Percentiles rank a stretch among this genome's conserved stretches.
Evolutionary conservation across 768 basidiomycete genomes (phyloP).

Genomic region (Guyanaporus albipodus): DNA sequence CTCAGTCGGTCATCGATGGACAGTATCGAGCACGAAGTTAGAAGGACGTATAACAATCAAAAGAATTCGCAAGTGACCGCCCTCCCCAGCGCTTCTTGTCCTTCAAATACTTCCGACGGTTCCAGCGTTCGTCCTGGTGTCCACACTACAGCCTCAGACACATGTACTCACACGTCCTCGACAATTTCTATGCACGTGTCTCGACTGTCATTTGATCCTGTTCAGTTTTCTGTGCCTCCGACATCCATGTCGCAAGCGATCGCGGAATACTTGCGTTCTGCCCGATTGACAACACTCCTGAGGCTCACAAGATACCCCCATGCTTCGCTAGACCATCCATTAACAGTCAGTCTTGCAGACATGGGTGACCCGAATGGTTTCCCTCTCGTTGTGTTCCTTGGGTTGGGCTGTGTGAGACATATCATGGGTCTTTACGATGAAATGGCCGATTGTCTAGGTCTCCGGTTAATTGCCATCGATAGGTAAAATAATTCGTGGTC

Average conservation of each 20-base stretch:
- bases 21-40: conserved; percentile 81
- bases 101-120: conserved; percentile 55
- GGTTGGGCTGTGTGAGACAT: conserved; percentile 91
- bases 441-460: conserved; percentile 81
- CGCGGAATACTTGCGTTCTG: conserved; percentile 84
- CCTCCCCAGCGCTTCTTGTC: conserved; percentile 21
- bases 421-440: conserved; percentile 96
- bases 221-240: conserved; percentile 42
- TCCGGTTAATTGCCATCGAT: conserved; percentile 92
- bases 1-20: conserved; percentile 83
- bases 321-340: conserved; percentile 66
- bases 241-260: conserved; percentile 64
- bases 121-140: conserved; percentile 38
- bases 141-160: conserved; percentile 40
- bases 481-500: conserved; percentile 45
- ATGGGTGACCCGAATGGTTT: conserved; percentile 81
- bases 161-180: conserved; percentile 51
- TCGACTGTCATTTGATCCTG: conserved; percentile 24
- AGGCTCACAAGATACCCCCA: conserved; percentile 78
- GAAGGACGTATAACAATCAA: conserved; percentile 63
- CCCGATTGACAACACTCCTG: conserved; percentile 77
- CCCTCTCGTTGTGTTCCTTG: conserved; percentile 89
- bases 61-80: conserved; percentile 32
- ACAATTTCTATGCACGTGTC: conserved; percentile 20
- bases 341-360: conserved; percentile 90